phyloP scores from a whole-genome alignment of 2,329 filamentous ascomycete species.

The Ascochyta lentis region DNA sequence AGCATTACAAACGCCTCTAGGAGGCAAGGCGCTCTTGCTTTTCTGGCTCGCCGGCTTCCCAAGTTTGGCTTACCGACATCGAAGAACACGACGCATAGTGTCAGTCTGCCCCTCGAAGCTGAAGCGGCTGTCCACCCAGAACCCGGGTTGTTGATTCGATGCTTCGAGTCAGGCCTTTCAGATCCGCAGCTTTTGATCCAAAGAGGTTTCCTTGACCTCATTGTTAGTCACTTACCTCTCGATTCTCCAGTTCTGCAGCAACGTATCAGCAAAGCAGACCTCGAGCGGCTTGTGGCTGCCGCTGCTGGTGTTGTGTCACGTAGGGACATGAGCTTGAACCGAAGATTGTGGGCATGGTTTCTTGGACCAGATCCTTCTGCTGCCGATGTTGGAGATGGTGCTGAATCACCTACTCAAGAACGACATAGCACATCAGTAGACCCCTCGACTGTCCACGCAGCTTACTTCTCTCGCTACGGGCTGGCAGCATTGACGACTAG shows the following conservation, averaged over 20 bases:
- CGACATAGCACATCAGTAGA: conserved; percentile 56
- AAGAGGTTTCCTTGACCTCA: conserved; percentile 87
- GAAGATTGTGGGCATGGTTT: conserved; percentile 95
- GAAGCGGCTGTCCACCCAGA: conserved; percentile 84
- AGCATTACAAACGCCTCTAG: conserved; percentile 88
- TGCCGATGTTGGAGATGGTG: conserved; percentile 42
- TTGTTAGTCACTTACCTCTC: conserved; percentile 88
- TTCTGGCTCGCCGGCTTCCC: conserved; percentile 79
- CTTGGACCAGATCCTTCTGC: conserved; percentile 74
- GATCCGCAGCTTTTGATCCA: conserved; percentile 93
- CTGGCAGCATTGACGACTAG: conserved; percentile 75
- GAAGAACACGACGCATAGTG: conserved; percentile 10
- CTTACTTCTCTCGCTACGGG: conserved; percentile 83
- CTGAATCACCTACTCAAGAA: conserved; percentile 53
- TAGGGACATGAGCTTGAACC: conserved; percentile 95
- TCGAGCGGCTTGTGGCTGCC: conserved; percentile 81
- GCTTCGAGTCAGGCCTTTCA: conserved; percentile 85
- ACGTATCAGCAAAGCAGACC: conserved; percentile 73
- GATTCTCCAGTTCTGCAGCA: conserved; percentile 81
- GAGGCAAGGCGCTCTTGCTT: conserved; percentile 85
- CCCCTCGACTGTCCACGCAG: conserved; percentile 56
- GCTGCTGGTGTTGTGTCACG: conserved; percentile 87
- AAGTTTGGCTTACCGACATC: conserved; percentile 60
- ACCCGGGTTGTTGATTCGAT: conserved; percentile 86
- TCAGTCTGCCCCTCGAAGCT: conserved; percentile 57